A percentile compares a stretch with the other conserved stretches of the same genome.
These are phyloP conservation scores for Leccinum boreale DNA, from an alignment of 768 basidiomycete genomes.

Conservation along the genomic window DNA sequence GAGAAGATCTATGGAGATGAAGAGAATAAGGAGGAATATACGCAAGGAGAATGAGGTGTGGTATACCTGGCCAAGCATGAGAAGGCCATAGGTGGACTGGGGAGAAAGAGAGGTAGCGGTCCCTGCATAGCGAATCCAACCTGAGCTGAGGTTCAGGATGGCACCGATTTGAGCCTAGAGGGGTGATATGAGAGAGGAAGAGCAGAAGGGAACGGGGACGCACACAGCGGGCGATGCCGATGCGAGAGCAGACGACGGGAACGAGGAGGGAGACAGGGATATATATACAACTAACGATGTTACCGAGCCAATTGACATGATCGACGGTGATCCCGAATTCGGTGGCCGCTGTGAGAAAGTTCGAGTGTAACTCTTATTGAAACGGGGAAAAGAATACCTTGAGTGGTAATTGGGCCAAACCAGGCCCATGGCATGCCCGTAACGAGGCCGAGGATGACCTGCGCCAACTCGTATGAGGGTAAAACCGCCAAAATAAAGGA, in stretches of 20 bases:
- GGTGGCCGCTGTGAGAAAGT: constrained; percentile 41
- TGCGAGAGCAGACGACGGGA: constrained; percentile 54
- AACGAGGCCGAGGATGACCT: constrained; percentile 63
- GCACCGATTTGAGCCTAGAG: constrained; percentile 63
- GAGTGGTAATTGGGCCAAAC: constrained; percentile 80
- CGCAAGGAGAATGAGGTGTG: background rate
- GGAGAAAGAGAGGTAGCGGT: constrained; percentile 53
- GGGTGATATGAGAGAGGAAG: background rate
- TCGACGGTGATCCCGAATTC: constrained; percentile 69
- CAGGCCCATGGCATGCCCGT: constrained; percentile 71
- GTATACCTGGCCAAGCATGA: constrained; percentile 68
- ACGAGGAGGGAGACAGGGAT: constrained; percentile 59
- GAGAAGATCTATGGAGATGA: constrained; percentile 49
- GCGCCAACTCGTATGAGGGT: background rate
- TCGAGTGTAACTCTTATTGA: background rate
- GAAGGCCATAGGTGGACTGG: constrained; percentile 55
- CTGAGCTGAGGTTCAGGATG: constrained; percentile 51
- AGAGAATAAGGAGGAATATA: background rate
- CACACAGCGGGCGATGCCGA: constrained; percentile 63
- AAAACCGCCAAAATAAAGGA: background rate
- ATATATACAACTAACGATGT: constrained; percentile 58
- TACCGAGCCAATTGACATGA: constrained; percentile 81
- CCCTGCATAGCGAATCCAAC: constrained; percentile 78
- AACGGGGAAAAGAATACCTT: constrained; percentile 40
- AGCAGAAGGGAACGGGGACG: constrained; percentile 23